phyloP scores from a whole-genome alignment of 495 filamentous ascomycete species.

The Penicillium maclennaniae region DNA sequence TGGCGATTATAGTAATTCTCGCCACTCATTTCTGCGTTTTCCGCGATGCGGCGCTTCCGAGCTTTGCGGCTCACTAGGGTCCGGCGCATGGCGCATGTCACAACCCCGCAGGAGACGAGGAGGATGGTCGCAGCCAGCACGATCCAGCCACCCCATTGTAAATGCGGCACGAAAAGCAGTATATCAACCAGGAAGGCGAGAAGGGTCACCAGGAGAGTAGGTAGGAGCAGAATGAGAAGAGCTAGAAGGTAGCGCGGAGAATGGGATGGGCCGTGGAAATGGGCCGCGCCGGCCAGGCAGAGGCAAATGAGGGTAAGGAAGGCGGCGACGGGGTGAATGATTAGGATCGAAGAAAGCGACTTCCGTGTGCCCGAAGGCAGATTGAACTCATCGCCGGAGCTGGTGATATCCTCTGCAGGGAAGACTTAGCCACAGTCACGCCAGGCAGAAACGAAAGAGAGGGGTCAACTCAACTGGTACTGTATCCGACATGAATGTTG shows the following conservation, averaged over 20 bases:
- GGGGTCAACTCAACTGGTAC: conserved; percentile 65
- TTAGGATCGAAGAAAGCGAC: conserved; percentile 84
- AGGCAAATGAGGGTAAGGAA: conserved; percentile 82
- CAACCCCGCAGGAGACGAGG: conserved; percentile 74
- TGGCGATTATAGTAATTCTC: conserved; percentile 83
- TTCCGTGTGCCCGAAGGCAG: conserved; percentile 69
- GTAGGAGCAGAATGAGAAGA: conserved; percentile 78
- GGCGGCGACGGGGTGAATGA: conserved; percentile 89
- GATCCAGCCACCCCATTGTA: conserved; percentile 92
- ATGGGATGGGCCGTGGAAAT: conserved; percentile 88
- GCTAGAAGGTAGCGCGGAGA: conserved; percentile 83
- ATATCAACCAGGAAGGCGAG: conserved; percentile 92
- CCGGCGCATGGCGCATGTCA: conserved; percentile 95
- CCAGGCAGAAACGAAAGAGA: conserved; percentile 15
- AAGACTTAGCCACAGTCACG: conserved; percentile 10
- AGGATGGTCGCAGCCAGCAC: conserved; percentile 88
- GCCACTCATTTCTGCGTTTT: conserved; percentile 94
- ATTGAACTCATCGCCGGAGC: conserved; percentile 58
- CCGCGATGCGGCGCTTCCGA: conserved; percentile 81
- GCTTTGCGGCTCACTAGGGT: conserved; percentile 91
- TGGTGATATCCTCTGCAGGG: conserved; percentile 37
- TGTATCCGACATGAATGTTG: conserved; percentile 78
- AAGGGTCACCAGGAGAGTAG: conserved; percentile 79
- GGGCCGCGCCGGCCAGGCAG: conserved; percentile 71
- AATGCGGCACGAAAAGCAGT: conserved; percentile 90